Percentiles rank a stretch among this genome's conserved stretches.
These are phyloP conservation scores for Penicillium canescens DNA, from an alignment of 495 filamentous ascomycete genomes.

Conservation along the genomic window DNA sequence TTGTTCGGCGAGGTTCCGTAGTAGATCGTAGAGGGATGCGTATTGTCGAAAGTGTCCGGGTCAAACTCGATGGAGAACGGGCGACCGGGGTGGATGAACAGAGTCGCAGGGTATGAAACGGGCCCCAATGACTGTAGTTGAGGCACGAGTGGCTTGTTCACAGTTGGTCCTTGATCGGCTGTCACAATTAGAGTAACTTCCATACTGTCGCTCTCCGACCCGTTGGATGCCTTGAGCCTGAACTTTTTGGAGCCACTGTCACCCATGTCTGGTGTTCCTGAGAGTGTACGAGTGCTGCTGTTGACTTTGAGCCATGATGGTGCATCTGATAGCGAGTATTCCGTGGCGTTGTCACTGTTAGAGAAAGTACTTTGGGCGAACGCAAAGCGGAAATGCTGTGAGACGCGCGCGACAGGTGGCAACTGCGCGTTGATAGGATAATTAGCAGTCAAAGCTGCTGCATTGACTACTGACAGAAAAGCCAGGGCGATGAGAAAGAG, in stretches of 20 bases:
- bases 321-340: constrained; percentile 61
- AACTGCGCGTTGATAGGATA: constrained; percentile 78
- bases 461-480: constrained; percentile 37
- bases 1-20: constrained; percentile 78
- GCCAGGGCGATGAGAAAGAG: constrained; percentile 30
- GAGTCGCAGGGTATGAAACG: constrained; percentile 44
- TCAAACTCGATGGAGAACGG: constrained; percentile 49
- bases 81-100: constrained; percentile 46
- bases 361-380: constrained; percentile 70
- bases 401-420: constrained; percentile 69
- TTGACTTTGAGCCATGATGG: constrained; percentile 73
- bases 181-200: constrained; percentile 65
- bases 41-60: constrained; percentile 48
- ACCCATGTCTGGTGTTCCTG: constrained; percentile 58
- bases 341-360: constrained; percentile 48
- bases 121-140: constrained; percentile 49
- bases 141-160: constrained; percentile 44
- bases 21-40: constrained; percentile 55
- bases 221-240: constrained; percentile 60
- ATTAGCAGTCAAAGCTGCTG: constrained; percentile 48
- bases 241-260: constrained; percentile 59
- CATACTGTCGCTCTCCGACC: constrained; percentile 54
- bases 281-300: constrained; percentile 58
- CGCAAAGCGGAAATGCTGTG: constrained; percentile 62
- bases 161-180: constrained; percentile 48